These are phyloP conservation scores for Xylariaceae sp. DNA, from an alignment of 2,329 filamentous ascomycete genomes.

Conservation along the genomic window DNA sequence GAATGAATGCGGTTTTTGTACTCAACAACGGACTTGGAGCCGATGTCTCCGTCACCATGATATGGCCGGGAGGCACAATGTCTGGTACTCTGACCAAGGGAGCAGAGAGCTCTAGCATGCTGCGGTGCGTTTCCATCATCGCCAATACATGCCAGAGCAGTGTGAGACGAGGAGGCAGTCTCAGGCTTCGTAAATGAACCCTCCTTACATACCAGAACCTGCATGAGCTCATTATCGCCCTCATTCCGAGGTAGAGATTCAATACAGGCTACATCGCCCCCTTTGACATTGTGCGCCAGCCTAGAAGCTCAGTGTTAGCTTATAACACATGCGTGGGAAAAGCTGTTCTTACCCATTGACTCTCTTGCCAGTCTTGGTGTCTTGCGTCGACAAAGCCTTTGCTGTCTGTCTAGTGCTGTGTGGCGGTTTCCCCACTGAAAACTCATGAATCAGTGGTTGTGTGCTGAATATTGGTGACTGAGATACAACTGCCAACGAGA, in stretches of 20 bases:
- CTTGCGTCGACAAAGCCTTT: not conserved
- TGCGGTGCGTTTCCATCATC: conserved; percentile 40
- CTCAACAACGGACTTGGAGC: conserved; percentile 46
- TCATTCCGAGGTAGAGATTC: conserved; percentile 49
- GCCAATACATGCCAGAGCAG: conserved; percentile 44
- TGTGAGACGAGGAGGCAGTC: conserved; percentile 33
- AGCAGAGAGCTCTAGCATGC: conserved; percentile 42
- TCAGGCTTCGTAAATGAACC: conserved; percentile 34
- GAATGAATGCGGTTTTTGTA: conserved; percentile 42
- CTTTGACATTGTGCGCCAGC: conserved; percentile 36
- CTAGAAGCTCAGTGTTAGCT: conserved; percentile 24
- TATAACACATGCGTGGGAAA: not conserved
- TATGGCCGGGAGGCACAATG: conserved; percentile 34
- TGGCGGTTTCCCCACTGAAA: not conserved
- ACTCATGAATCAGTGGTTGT: not conserved
- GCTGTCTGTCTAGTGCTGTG: not conserved
- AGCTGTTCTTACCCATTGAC: not conserved
- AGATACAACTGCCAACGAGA: not conserved
- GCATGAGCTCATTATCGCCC: conserved; percentile 44
- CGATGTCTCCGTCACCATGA: conserved; percentile 47
- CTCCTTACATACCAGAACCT: conserved; percentile 13
- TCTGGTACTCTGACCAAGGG: conserved; percentile 43
- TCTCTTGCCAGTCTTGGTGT: not conserved
- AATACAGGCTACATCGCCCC: conserved; percentile 40
- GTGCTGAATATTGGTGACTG: not conserved